Base-by-base conservation (phyloP, 768 basidiomycete genomes). In the Phanerodontia chrysosporium region DNA sequence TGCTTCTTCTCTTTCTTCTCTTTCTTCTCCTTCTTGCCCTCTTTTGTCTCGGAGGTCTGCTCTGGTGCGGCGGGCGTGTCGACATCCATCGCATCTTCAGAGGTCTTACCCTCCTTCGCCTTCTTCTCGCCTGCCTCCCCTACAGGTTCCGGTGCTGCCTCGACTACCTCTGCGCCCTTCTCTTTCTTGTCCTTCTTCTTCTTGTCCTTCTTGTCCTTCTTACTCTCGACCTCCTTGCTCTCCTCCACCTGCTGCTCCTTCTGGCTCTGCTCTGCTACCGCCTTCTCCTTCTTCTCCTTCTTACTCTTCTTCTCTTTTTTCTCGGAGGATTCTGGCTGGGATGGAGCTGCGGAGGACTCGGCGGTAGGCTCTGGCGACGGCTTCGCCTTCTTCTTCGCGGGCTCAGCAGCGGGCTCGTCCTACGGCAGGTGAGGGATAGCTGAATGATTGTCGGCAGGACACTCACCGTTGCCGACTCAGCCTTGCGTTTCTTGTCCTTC, bases 1-100 rank as follows among this genome's bases (percentile, higher is more conserved):
- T 67, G 62, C 61, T 70, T 73, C 64, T 72, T 71, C 62, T 67
- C 64, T 58, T 66, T 66, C 58, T 60, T 62, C 52, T 62, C 61
- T 53, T 62, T 56, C 25, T 28, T 63, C 62, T 3, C 61, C 58
- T 56, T 66, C 56, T 28, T 60, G 27, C 55, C 67, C 18, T 7
- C 39, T 62, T 67, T 68, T 45, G 29, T 44, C 62, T 66, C 65
- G 62, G 69, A 68, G 12, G 51, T 46, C 52, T 57, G 54, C 52
- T 66, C 61, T 35, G 22, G 45, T 51, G 63, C 56, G 36, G 51
- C 52, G 6, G 57, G 42, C 13, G 45, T 53, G 21, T 62, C 61
- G 36, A 49, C 63, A 46, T 57, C 58, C 54, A 16, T 51, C 29
- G 51, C 39, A 18, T 57, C 55, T 46, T 25, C 48, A 42, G 48